Base-by-base conservation (phyloP, 23 red algal species). In the Pyropia haitanensis region DNA sequence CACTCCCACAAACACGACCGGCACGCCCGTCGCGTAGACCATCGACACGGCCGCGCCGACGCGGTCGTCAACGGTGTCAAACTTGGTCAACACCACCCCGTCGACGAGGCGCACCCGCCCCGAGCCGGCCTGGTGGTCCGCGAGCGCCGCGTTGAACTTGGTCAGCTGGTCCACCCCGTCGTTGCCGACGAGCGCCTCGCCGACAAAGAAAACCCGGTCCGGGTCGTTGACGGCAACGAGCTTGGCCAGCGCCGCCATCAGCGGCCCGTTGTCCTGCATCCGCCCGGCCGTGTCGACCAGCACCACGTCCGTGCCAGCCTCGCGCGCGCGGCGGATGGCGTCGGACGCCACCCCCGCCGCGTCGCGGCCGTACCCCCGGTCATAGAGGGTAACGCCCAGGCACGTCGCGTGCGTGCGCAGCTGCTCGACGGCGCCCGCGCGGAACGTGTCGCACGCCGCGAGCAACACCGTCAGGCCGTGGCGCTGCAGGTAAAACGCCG, bases 181-280 rank as follows among this genome's bases (percentile, higher is more conserved):
- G 76, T 98, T 98, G 14, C 94, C 94, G 15, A 90, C 94, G 21
- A 98, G 67, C 28, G 94, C 94, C 70, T 98, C 94, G 34, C 94
- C 94, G 18, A 98, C 94, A 61, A 98, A 98, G 29, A 98, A 57
- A 21, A 98, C 15, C 21, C 94, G 71, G 51, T 98, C 94, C 18
- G 94, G 94, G 16, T 70, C 59, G 65, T 89, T 89, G 18, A 71
- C 53, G 25, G 64, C 27, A 13, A 98, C 87, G 2, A 98, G 80
- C 53, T 87, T 87, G 32, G 94, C 72, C 33, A 98, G 80, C 21
- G 94, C 86, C 13, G 72, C 18, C 94, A 98, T 98, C 22, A 98
- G 73, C 56, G 94, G 94, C 39, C 88, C 94, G 60, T 98, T 98
- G 63, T 98, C 61, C 71, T 98, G 94, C 94, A 98, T 98, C 8